Evolutionary conservation across 345 rosid species (phyloP).

Genomic region (Salix udensis): DNA sequence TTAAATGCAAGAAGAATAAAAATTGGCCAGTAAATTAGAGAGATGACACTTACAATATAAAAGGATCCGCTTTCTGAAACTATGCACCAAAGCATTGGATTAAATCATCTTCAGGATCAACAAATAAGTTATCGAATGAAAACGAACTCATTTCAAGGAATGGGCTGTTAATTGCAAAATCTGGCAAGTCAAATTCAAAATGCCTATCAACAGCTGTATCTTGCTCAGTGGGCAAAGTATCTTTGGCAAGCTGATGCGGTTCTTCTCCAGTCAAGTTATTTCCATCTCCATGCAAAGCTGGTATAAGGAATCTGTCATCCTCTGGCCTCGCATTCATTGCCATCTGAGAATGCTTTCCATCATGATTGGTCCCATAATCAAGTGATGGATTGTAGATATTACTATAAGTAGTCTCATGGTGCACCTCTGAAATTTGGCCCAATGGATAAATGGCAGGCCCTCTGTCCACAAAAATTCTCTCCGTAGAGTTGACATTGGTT

Average conservation of each 20-base stretch:
- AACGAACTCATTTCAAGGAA: background rate
- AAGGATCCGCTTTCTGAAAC: background rate
- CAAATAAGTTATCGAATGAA: background rate
- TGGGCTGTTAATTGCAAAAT: background rate
- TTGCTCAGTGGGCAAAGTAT: constrained; percentile 50
- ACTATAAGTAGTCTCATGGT: constrained; percentile 36
- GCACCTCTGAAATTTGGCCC: constrained; percentile 46
- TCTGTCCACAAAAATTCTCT: constrained; percentile 50
- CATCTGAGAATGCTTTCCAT: constrained; percentile 41
- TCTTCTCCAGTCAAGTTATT: constrained; percentile 36
- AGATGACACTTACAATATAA: background rate
- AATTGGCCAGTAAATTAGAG: background rate
- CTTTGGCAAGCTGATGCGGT: constrained; percentile 36
- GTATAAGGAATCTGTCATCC: constrained; percentile 30
- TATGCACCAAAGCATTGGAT: constrained; percentile 27
- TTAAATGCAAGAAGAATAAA: background rate
- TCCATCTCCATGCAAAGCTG: constrained; percentile 37
- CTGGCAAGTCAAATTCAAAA: constrained; percentile 28
- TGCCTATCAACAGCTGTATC: constrained; percentile 52
- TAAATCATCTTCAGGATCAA: constrained; percentile 19
- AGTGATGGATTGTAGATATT: constrained; percentile 41
- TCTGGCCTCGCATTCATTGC: constrained; percentile 37
- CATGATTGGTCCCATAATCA: constrained; percentile 43
- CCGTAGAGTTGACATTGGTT: constrained; percentile 35
- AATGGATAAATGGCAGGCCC: constrained; percentile 49